Conservation (phyloP, 1,284 basidiomycete genomes). For the Trametes hirsuta region DNA sequence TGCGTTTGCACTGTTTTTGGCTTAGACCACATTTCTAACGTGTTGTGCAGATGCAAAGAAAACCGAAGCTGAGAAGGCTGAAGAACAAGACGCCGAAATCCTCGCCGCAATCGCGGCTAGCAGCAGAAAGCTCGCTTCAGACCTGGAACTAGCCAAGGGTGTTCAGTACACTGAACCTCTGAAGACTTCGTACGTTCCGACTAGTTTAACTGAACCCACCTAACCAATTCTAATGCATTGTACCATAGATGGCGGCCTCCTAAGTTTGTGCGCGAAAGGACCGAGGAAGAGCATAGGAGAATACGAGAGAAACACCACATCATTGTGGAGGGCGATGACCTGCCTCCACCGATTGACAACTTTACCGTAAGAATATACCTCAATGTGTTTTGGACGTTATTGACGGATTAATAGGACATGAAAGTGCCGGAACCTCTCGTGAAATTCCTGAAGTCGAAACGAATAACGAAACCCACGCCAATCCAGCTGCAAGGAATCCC, state of each 20-base stretch:
- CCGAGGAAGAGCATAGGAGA: constrained; percentile 70
- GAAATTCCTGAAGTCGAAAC: constrained; percentile 81
- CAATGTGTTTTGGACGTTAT: constrained; percentile 1
- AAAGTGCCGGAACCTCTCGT: constrained; percentile 90
- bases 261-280: constrained; percentile 74
- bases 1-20: constrained; percentile 37
- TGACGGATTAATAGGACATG: constrained; percentile 76
- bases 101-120: constrained; percentile 90
- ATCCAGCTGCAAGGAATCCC: constrained; percentile 98
- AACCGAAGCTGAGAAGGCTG: constrained; percentile 79
- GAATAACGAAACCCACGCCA: constrained; percentile 88
- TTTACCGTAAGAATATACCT: constrained; percentile 67
- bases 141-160: constrained; percentile 91
- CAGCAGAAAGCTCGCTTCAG: constrained; percentile 84
- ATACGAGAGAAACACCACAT: constrained; percentile 93
- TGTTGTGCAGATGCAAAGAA: constrained; percentile 76
- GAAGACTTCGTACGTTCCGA: constrained; percentile 68
- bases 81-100: constrained; percentile 90
- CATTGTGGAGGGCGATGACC: constrained; percentile 86
- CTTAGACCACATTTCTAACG: constrained; percentile 11
- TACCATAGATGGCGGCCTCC: constrained; percentile 84
- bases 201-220: not conserved
- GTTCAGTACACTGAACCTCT: constrained; percentile 90
- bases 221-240: constrained; percentile 6
- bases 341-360: constrained; percentile 93